Conservation (phyloP, 2,329 filamentous ascomycete species). For the Aspergillus flavus region DNA sequence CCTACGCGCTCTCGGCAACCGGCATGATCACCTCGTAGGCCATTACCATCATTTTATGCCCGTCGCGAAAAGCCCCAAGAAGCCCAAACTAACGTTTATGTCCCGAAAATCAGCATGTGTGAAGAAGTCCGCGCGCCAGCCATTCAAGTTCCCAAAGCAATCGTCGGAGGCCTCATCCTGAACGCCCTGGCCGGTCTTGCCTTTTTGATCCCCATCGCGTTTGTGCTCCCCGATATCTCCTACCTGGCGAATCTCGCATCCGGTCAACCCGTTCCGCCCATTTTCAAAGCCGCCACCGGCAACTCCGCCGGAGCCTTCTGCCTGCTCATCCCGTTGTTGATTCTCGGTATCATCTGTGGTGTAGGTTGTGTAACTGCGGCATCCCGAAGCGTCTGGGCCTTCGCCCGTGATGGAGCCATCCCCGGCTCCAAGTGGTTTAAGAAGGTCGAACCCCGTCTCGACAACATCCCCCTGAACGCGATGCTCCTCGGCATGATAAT, state of each 20-base stretch:
- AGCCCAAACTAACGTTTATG: constrained; percentile 6
- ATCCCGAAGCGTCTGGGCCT: constrained; percentile 71
- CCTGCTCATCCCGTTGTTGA: constrained; percentile 66
- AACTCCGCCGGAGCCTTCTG: constrained; percentile 72
- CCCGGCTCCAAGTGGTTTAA: constrained; percentile 68
- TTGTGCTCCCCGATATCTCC: constrained; percentile 69
- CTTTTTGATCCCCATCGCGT: constrained; percentile 72
- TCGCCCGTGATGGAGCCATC: constrained; percentile 72
- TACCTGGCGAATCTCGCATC: constrained; percentile 65
- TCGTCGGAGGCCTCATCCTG: constrained; percentile 66
- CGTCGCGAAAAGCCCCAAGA: background rate
- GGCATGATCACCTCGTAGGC: constrained; percentile 79
- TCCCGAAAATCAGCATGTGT: constrained; percentile 54
- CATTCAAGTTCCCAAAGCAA: constrained; percentile 68
- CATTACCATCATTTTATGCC: background rate
- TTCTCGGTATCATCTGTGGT: constrained; percentile 74
- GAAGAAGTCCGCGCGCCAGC: constrained; percentile 68
- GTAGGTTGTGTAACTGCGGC: constrained; percentile 72
- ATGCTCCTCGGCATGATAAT: constrained; percentile 68
- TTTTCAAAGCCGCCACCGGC: constrained; percentile 74
- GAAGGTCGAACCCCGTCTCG: constrained; percentile 63
- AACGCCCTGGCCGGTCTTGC: constrained; percentile 65
- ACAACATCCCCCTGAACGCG: constrained; percentile 70
- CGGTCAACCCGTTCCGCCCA: constrained; percentile 71
- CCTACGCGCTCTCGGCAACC: constrained; percentile 68